Evolutionary conservation across 495 filamentous ascomycete species (phyloP).

Genomic region (Friedmanniomyces endolithicus): DNA sequence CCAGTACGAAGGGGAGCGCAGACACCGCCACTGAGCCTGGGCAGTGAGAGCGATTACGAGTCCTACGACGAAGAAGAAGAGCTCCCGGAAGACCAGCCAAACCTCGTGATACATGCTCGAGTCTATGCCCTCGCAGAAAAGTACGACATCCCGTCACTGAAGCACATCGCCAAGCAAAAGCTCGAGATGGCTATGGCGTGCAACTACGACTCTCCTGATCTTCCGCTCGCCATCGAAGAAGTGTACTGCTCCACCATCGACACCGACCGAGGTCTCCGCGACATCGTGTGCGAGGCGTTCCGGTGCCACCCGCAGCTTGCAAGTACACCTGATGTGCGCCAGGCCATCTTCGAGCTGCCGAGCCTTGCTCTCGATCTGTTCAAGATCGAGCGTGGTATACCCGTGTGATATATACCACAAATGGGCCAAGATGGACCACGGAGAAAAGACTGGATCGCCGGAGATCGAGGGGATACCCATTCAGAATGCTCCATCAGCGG

Average conservation of each 20-base stretch:
- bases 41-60: conserved; percentile 14
- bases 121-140: conserved; percentile 35
- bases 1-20: not conserved
- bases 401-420: conserved; percentile 8
- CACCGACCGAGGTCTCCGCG: conserved; percentile 32
- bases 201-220: conserved; percentile 25
- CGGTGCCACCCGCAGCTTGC: conserved; percentile 25
- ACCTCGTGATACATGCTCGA: conserved; percentile 28
- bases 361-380: conserved; percentile 29
- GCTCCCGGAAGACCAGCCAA: conserved; percentile 17
- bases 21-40: conserved; percentile 10
- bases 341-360: conserved; percentile 25
- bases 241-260: conserved; percentile 34
- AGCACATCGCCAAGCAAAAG: conserved; percentile 30
- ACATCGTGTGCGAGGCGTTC: conserved; percentile 31
- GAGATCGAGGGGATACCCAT: not conserved
- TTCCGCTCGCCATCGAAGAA: conserved; percentile 32
- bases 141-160: conserved; percentile 34
- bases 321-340: conserved; percentile 26
- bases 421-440: too few species aligned
- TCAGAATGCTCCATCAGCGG: not conserved
- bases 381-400: conserved; percentile 23
- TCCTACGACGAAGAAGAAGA: conserved; percentile 18
- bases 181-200: conserved; percentile 27
- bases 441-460: not conserved